Conservation (phyloP, 495 filamentous ascomycete species). For the Peziza echinospora region DNA sequence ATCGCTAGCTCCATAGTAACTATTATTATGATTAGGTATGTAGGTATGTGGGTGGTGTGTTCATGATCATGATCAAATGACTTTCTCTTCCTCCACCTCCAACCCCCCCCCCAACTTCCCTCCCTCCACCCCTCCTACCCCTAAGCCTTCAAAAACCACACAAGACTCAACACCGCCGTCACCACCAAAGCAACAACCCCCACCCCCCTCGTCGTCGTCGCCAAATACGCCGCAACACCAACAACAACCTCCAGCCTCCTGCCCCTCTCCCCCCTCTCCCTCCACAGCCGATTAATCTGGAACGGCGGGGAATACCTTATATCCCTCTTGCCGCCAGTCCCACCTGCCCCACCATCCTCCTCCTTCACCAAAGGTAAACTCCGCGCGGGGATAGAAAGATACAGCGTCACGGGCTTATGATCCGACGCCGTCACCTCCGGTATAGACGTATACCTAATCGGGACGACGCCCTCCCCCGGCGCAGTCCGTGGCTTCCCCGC, state of each 20-base stretch:
- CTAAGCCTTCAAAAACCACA: conserved; percentile 12
- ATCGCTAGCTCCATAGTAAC: too few species aligned
- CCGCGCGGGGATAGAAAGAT: conserved; percentile 7
- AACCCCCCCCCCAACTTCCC: too few species aligned
- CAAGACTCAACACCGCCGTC: conserved; percentile 5
- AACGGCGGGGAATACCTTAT: conserved; percentile 5
- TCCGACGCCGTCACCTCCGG: conserved; percentile 59
- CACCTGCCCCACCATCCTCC: background rate
- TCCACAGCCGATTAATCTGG: conserved; percentile 8
- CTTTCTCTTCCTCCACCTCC: too few species aligned
- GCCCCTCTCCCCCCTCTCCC: conserved; percentile 2
- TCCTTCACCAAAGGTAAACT: background rate
- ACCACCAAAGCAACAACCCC: conserved; percentile 7
- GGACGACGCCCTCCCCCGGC: conserved; percentile 24
- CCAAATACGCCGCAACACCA: conserved; percentile 7
- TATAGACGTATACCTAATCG: conserved; percentile 45
- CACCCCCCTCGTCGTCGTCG: conserved; percentile 4
- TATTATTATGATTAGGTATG: too few species aligned
- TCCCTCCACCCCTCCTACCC: too few species aligned
- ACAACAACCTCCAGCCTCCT: conserved; percentile 13
- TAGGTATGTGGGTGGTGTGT: too few species aligned
- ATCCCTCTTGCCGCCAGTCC: background rate
- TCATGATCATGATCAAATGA: too few species aligned
- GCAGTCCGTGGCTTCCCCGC: conserved; percentile 8
- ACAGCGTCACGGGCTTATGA: conserved; percentile 37